Evolutionary conservation across 2,329 filamentous ascomycete species (phyloP).

Genomic region (Alternaria arborescens): DNA sequence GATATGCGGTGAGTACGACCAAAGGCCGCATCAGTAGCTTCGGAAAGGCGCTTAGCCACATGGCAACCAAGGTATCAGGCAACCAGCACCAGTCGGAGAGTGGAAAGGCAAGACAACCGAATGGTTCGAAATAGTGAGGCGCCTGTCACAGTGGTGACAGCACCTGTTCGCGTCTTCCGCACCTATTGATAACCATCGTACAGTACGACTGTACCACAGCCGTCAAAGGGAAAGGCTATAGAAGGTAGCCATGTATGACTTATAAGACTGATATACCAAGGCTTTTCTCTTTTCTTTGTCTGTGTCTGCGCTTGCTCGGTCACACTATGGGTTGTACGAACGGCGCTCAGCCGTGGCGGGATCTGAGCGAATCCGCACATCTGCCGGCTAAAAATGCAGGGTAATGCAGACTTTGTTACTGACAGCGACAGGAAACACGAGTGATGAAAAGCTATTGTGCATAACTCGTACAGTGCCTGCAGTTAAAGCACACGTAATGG

Average conservation of each 20-base stretch:
- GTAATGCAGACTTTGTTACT: constrained; percentile 9
- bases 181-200: neutral
- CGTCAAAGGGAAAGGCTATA: neutral
- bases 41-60: neutral
- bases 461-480: constrained; percentile 8
- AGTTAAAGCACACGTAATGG: constrained; percentile 8
- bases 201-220: neutral
- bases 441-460: constrained; percentile 3
- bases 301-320: neutral
- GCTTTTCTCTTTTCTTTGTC: neutral
- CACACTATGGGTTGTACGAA: constrained; percentile 2
- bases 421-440: neutral
- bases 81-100: neutral
- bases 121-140: neutral
- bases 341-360: constrained; percentile 1
- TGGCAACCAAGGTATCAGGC: neutral
- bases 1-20: neutral
- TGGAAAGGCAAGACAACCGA: neutral
- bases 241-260: neutral
- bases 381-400: constrained; percentile 12
- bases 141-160: constrained; percentile 2
- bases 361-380: constrained; percentile 7
- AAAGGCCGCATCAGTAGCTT: neutral
- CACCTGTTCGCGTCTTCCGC: neutral
- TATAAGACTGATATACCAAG: neutral